Base-by-base conservation (phyloP, 768 basidiomycete species). In the Phlebiopsis flavidoalba region DNA sequence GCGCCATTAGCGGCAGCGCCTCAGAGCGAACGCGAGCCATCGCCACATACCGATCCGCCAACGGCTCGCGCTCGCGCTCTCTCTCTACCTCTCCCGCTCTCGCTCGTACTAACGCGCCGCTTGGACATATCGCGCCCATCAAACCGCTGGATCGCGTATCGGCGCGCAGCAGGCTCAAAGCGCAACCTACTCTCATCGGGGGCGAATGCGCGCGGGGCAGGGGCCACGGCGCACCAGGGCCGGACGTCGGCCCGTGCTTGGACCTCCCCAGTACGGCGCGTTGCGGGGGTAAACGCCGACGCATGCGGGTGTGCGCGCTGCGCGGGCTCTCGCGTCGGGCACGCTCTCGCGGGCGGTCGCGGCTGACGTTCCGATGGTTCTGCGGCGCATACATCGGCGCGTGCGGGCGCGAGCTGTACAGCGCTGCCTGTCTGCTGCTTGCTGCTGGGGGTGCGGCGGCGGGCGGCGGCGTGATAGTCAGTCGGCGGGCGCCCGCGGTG, bases 121-220 rank as follows among this genome's bases (percentile, higher is more conserved):
- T n/a, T 51, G 60, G 7, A 48, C 26, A 56, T n/a, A n/a, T 83
- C 82, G 17, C 78, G 74, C n/a, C 71, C 80, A 66, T 84, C 83
- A 62, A 81, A 81, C 21, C 82, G n/a, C 76, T 6, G 86, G 86
- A 65, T 89, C 88, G n/a, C n/a, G 63, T 89, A 90, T 17, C 88
- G 78, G 64, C 83, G 77, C 15, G 72, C 74, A 0, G 78, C 67
- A 26, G 70, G 75, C 54, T 84, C 84, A 11, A n/a, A 76, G 75
- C 26, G 24, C 53, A n/a, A 43, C 59, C 40, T 64, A n/a, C 63
- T 3, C 60, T 50, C 53, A 48, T 33, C 12, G 48, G 57, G 26
- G 58, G 58, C 26, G 26, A 31, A 31, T 31, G 26, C 26, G 26
- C 26, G 6, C 26, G 26, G 3, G 57, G 57, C 21, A 48, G 22